Percentiles rank a stretch among this genome's conserved stretches.
Conservation (phyloP, 768 basidiomycete species). For the Coprinopsis sp. region DNA sequence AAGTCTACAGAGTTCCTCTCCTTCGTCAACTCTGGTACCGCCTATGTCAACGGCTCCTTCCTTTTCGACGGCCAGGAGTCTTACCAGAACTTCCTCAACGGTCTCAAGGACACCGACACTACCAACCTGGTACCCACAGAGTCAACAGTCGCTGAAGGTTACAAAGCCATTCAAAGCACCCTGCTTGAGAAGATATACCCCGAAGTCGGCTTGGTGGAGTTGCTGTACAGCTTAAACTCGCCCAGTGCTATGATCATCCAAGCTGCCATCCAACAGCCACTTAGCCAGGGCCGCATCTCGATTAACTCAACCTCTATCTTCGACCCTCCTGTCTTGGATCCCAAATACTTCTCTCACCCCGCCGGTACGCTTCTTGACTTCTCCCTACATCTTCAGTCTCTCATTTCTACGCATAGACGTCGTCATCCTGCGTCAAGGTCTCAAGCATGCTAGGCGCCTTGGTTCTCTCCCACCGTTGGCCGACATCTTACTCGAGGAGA, state of each 20-base stretch:
- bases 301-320: constrained; percentile 60
- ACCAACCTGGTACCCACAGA: constrained; percentile 21
- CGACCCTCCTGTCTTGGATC: constrained; percentile 58
- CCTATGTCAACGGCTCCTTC: constrained; percentile 52
- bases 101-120: constrained; percentile 10
- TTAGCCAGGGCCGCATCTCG: constrained; percentile 57
- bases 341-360: constrained; percentile 55
- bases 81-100: constrained; percentile 17
- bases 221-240: constrained; percentile 41
- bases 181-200: constrained; percentile 36
- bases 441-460: constrained; percentile 57
- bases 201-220: constrained; percentile 50
- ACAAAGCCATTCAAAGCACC: constrained; percentile 50
- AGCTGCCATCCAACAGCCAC: constrained; percentile 61
- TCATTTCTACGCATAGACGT: constrained; percentile 28
- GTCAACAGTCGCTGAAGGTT: constrained; percentile 44
- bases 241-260: constrained; percentile 48
- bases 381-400: neutral
- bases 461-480: constrained; percentile 49
- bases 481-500: constrained; percentile 26
- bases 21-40: constrained; percentile 61
- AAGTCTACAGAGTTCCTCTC: constrained; percentile 42
- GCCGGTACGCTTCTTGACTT: constrained; percentile 31
- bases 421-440: constrained; percentile 49
- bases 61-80: constrained; percentile 34